Base-by-base conservation (phyloP, 208 protist genomes). In the Ichthyophonus hoferi region DNA sequence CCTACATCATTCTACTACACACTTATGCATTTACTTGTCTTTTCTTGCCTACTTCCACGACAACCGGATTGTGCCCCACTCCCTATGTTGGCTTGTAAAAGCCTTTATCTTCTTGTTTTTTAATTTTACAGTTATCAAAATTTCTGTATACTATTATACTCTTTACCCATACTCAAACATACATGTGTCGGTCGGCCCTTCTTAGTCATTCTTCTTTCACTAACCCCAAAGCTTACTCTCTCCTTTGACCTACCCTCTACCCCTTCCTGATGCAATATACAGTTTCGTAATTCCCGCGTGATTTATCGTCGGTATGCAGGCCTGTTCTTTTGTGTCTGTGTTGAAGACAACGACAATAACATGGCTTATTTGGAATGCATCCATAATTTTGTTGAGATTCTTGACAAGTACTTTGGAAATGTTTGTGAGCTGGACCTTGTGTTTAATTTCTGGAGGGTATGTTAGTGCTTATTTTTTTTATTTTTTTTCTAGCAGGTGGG, bases 371-470 rank as follows among this genome's bases (percentile, higher is more conserved):
- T 99, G 1, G 98, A 99, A 92, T 93, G 96, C 79, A 99, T 99
- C 90, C 98, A 89, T 58, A 88, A 86, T 79, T 87, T 92, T 58
- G 87, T 92, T 39, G 90, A 92, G 83, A 95, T 98, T 42, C 95
- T 99, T 24, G 98, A 99, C 91, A 96, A 98, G 91, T 99, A 98
- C 91, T 99, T 99, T 91, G 97, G 97, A 82, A 98, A 99, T 90
- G 99, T 99, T 33, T 99, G 98, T 90, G 99, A 99, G 92, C 94
- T 99, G 1, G 98, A 99, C 92, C 94, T 99, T 34, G 97, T 99
- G 35, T 99, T 99, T 94, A 98, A 99, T 89, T 99, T 99, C 91
- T 96, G 99, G 94, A 97, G 96, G 92, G 94, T 94, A 78, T 41
- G 79, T 37, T 31, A 39, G n/a, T 85, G 35, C 31, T 0, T 17